Base-by-base conservation (phyloP, 176 grass and related monocot species). In the Musa schizocarpa region DNA sequence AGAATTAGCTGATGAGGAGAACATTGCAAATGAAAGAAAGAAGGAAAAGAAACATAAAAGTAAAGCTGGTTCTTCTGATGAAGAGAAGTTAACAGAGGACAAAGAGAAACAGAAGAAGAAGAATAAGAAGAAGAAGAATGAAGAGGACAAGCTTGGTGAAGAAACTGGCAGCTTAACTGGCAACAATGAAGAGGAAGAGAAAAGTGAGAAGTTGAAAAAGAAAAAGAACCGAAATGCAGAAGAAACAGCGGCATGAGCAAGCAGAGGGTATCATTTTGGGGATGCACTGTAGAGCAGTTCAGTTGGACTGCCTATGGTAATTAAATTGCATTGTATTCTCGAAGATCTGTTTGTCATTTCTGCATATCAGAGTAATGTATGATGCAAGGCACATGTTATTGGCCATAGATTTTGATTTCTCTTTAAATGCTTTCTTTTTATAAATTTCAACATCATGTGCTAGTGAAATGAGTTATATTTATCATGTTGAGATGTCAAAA, bases 151-250 rank as follows among this genome's bases (percentile, higher is more conserved):
- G 1, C 26, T 68, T 20, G 71, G 55, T 65, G 80, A 14, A 67
- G 81, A 79, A 11, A 27, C 26, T 27, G 24, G 24, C 24, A 24
- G 24, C 24, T 24, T 24, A 24, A 24, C 24, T 24, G 26, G 26
- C 26, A 79, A 17, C 0, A 81, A 17, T 0, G 84, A 85, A 59
- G 83, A 29, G 73, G 83, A 27, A 86, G 85, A 90, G 87, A 78
- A 90, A 79, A 9, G 84, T 84, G 74, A 90, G 76, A 81, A 65
- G 53, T 73, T 85, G n/a, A 91, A 96, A 74, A 96, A 92, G 85
- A 92, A 92, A 79, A 96, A 92, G 85, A 96, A 90, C 74, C 82
- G 68, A 75, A 85, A 86, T 19, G 72, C 83, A 22, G 87, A 86
- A 12, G 19, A 2, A 25, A 27, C 3, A 62, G 69, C 26, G 72